These are phyloP conservation scores for Earliella scabrosa DNA, from an alignment of 1,284 basidiomycete genomes.

Conservation along the genomic window DNA sequence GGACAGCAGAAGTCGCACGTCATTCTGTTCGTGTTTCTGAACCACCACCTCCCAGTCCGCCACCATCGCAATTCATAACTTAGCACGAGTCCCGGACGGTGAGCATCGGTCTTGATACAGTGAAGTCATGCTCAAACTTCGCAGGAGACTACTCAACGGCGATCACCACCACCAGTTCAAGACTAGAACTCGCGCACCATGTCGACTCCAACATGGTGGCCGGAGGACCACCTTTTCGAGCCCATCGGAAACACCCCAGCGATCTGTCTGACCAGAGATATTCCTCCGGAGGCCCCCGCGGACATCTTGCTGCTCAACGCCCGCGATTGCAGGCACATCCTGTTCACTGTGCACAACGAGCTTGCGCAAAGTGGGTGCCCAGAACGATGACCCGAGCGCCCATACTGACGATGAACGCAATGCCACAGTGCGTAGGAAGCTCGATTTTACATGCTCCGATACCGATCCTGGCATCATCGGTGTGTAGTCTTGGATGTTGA, in stretches of 20 bases:
- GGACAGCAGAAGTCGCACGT: too few species aligned
- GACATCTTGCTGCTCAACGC: conserved; percentile 56
- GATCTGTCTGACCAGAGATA: conserved; percentile 48
- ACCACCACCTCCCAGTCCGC: too few species aligned
- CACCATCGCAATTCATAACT: too few species aligned
- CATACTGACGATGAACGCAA: conserved; percentile 1
- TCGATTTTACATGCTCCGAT: conserved; percentile 68
- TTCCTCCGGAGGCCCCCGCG: conserved; percentile 50
- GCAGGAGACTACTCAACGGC: too few species aligned
- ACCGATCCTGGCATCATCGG: conserved; percentile 60
- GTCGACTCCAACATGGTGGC: conserved; percentile 43
- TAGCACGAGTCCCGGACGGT: too few species aligned
- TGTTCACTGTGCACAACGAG: conserved; percentile 48
- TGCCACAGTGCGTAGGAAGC: conserved; percentile 36
- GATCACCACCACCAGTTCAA: too few species aligned
- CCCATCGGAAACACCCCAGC: conserved; percentile 61
- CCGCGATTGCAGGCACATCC: conserved; percentile 58
- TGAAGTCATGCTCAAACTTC: too few species aligned
- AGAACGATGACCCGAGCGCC: conserved; percentile 11
- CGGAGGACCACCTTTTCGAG: conserved; percentile 52
- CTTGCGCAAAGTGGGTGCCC: conserved; percentile 15
- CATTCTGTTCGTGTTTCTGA: too few species aligned
- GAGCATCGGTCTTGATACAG: too few species aligned
- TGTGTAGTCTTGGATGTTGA: conserved; percentile 26
- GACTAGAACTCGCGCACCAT: too few species aligned